phyloP scores from a whole-genome alignment of 257 asterid genomes.

The Solanum sejunctum region DNA sequence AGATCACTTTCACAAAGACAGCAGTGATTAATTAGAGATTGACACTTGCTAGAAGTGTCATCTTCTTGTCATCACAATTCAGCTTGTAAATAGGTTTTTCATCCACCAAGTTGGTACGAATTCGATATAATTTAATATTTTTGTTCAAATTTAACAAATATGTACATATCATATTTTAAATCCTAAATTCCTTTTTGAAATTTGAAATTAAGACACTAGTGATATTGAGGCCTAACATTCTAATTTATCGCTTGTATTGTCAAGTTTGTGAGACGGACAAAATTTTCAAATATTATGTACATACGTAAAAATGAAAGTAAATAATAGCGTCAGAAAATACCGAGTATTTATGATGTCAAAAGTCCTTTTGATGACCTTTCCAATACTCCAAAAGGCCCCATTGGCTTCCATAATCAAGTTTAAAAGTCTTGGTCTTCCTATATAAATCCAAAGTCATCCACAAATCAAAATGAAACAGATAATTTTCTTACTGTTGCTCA shows the following conservation, averaged over 20 bases:
- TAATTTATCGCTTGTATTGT: background rate
- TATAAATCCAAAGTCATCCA: background rate
- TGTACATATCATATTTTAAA: background rate
- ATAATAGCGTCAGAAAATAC: background rate
- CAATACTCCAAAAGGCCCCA: background rate
- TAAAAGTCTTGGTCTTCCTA: background rate
- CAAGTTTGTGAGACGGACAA: background rate
- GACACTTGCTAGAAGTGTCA: background rate
- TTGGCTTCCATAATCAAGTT: background rate
- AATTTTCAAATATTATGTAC: background rate
- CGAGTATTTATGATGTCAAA: too few relatives aligned
- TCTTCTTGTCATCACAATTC: background rate
- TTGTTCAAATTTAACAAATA: background rate
- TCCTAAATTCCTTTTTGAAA: background rate
- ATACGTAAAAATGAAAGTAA: background rate
- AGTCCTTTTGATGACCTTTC: background rate
- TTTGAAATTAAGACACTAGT: background rate
- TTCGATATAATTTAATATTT: background rate
- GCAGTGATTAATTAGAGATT: background rate
- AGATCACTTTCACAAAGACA: background rate
- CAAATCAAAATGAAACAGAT: background rate
- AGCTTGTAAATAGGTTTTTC: background rate
- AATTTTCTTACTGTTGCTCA: too few relatives aligned
- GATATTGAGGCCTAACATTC: background rate
- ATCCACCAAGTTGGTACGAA: fast-evolving